Percentiles rank a stretch among this genome's conserved stretches.
Conservation (phyloP, 208 protist species). For the Strigomonas culicis region DNA sequence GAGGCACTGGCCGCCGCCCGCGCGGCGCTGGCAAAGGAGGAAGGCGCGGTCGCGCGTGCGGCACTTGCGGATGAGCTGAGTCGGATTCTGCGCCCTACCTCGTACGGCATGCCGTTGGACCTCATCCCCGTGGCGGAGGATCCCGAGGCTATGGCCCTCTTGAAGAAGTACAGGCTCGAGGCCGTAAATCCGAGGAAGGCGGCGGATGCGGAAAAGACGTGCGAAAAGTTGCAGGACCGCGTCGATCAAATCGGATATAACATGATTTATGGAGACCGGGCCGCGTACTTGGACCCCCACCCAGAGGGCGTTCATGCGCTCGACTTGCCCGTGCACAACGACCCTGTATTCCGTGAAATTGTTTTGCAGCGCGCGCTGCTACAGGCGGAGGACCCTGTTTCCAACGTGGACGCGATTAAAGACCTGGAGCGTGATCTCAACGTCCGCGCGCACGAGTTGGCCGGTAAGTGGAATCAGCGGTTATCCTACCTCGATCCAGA, state of each 20-base stretch:
- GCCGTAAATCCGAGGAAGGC: slow-evolving; percentile 6
- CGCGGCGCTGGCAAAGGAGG: slow-evolving; percentile 1
- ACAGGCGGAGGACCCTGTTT: slow-evolving; percentile 16
- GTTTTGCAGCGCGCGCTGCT: slow-evolving; percentile 22
- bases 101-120: slow-evolving; percentile 31
- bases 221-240: slow-evolving; percentile 29
- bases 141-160: slow-evolving; percentile 10
- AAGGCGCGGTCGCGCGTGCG: neutral
- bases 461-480: slow-evolving; percentile 3
- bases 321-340: slow-evolving; percentile 31
- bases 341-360: slow-evolving; percentile 29
- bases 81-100: slow-evolving; percentile 15
- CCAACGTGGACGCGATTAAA: slow-evolving; percentile 12
- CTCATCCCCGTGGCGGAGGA: slow-evolving; percentile 27
- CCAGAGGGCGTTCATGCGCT: slow-evolving; percentile 35
- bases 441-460: slow-evolving; percentile 24
- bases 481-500: slow-evolving; percentile 54
- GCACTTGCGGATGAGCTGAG: slow-evolving; percentile 1
- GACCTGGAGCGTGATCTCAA: slow-evolving; percentile 14
- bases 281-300: slow-evolving; percentile 28
- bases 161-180: slow-evolving; percentile 15
- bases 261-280: slow-evolving; percentile 22
- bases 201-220: slow-evolving; percentile 11
- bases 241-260: slow-evolving; percentile 38
- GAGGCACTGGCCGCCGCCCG: neutral